Base-by-base conservation (phyloP, 1,284 basidiomycete species). In the Cerrena zonata region DNA sequence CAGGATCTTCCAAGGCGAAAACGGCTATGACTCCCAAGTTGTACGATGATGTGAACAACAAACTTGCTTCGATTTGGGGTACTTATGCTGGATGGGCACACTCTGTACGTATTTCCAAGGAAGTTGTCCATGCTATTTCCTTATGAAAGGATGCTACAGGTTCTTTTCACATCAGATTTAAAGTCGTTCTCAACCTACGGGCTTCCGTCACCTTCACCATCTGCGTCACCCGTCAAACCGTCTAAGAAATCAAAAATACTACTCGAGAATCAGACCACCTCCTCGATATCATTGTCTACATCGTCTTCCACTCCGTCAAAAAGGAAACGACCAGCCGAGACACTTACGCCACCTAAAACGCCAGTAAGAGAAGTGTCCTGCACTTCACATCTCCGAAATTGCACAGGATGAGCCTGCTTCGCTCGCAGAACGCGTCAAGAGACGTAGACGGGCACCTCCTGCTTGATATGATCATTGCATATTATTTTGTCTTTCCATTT, bases 51-150 rank as follows among this genome's bases (percentile, higher is more conserved):
- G 79, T 93, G 13, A 89, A 79, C 58, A 63, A 64, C 2, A 89
- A 82, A 61, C 70, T 96, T 1, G 62, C 73, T 0, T 64, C 69
- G 1, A 74, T 84, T 1, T 95, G 92, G 92, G 91, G 91, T 7
- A 75, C 83, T 1, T 83, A 89, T 63, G 92, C 91, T 4, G 94
- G 94, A 4, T 95, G 93, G 93, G 89, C 89, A 1, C 94, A 97
- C 66, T 87, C 90, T 2, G 91, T 94, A 56, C 51, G 75, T 62
- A 11, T 19, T 43, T 45, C 18, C 13, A 15, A 12, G 43, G 47
- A 40, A 24, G 12, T 10, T 39, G 15, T 18, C 39, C 41, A 49
- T 50, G 42, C 26, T 25, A 40, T 18, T 10, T 40, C 15, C 39
- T 40, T 10, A 40, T 10, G 10, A 40, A 19, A 40, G 10, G 15